Conservation (phyloP, 139 green algal species). For the Micromonas commoda region DNA sequence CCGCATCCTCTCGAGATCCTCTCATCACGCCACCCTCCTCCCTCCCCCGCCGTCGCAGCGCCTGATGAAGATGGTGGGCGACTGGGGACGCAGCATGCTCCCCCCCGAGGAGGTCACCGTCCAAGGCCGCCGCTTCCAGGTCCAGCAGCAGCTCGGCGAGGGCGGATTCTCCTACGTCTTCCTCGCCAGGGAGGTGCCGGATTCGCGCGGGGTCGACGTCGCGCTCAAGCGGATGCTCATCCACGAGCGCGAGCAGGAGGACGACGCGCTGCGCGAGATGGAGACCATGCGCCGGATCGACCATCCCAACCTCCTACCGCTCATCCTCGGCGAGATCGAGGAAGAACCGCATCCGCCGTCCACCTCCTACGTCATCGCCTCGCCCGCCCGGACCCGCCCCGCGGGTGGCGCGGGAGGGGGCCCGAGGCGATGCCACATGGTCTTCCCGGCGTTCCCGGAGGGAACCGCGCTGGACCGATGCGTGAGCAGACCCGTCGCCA, state of each 20-base stretch:
- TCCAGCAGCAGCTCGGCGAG: constrained; percentile 16
- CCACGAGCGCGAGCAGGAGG: constrained; percentile 10
- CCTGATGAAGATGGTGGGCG: too few relatives aligned
- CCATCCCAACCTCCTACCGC: constrained; percentile 13
- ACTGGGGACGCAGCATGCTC: too few relatives aligned
- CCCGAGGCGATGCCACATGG: too few relatives aligned
- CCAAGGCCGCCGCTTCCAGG: neutral
- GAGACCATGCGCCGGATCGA: neutral
- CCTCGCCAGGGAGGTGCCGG: neutral
- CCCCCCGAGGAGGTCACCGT: neutral
- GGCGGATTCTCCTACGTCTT: constrained; percentile 22
- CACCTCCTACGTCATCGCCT: neutral
- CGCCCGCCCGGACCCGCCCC: too few relatives aligned
- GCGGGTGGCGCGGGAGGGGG: too few relatives aligned
- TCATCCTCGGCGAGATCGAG: constrained; percentile 14
- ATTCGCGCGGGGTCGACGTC: neutral
- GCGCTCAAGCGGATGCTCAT: constrained; percentile 23
- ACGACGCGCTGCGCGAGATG: constrained; percentile 7
- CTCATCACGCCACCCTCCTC: too few relatives aligned
- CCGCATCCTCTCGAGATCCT: too few relatives aligned
- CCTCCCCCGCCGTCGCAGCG: too few relatives aligned
- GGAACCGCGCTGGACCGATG: neutral
- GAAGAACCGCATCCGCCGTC: neutral
- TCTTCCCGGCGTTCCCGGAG: neutral
- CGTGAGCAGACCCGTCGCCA: neutral